These are phyloP conservation scores for Brachypodium distachyon DNA, from an alignment of 202 grass and related monocot genomes.

Conservation along the genomic window DNA sequence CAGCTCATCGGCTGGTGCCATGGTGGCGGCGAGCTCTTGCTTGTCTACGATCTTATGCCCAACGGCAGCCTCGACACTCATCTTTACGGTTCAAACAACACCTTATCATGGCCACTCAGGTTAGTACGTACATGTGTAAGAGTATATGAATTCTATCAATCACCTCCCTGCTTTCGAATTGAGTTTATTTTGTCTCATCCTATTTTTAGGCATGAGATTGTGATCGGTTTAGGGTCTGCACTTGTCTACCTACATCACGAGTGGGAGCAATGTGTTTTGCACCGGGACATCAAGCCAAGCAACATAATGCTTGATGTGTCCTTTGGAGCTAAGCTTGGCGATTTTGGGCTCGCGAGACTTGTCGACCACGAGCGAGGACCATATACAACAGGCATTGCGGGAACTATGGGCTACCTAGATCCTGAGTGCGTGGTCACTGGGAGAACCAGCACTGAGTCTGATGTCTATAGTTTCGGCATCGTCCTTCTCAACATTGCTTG, in stretches of 20 bases:
- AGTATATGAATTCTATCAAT: too few species aligned
- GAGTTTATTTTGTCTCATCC: too few species aligned
- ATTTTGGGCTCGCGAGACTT: slow-evolving; percentile 55
- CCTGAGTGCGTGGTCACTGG: slow-evolving; percentile 33
- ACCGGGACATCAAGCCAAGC: slow-evolving; percentile 64
- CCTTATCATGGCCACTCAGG: slow-evolving; percentile 30
- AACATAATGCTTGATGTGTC: slow-evolving; percentile 45
- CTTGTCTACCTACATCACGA: slow-evolving; percentile 64
- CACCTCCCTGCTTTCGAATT: too few species aligned
- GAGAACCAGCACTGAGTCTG: slow-evolving; percentile 15
- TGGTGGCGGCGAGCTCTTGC: slow-evolving; percentile 20
- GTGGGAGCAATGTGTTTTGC: slow-evolving; percentile 52
- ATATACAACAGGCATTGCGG: slow-evolving; percentile 35
- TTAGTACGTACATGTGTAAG: not conserved
- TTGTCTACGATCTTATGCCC: slow-evolving; percentile 65
- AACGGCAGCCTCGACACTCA: slow-evolving; percentile 52
- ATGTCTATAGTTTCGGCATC: slow-evolving; percentile 42
- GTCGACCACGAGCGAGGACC: slow-evolving; percentile 20
- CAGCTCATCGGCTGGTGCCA: slow-evolving; percentile 73
- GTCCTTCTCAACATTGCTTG: slow-evolving; percentile 37
- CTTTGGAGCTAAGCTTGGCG: slow-evolving; percentile 59
- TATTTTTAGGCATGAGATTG: slow-evolving; percentile 14
- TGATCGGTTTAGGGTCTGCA: slow-evolving; percentile 27
- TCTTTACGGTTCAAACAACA: not conserved
- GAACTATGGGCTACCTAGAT: slow-evolving; percentile 55